These are phyloP conservation scores for Entelexis sorbosivorans DNA, from an alignment of 1,139 yeast species.

Conservation along the genomic window DNA sequence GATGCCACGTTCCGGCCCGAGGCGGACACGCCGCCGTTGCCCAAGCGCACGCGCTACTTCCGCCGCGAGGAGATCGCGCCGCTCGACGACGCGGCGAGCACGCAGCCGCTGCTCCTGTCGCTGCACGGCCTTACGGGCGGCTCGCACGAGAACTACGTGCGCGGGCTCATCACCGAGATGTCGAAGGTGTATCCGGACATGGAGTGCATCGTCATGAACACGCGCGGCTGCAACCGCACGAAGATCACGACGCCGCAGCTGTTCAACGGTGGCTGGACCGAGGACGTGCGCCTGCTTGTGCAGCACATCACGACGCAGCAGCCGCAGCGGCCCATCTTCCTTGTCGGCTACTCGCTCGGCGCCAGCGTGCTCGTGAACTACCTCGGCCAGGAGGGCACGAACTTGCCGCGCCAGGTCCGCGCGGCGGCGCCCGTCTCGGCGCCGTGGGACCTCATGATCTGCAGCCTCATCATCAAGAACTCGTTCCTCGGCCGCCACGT, in stretches of 20 bases:
- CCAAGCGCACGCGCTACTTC: slow-evolving; percentile 67
- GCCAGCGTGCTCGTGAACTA: slow-evolving; percentile 69
- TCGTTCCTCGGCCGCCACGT: slow-evolving; percentile 52
- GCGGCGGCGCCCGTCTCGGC: slow-evolving; percentile 62
- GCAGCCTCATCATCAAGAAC: slow-evolving; percentile 41
- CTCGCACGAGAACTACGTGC: slow-evolving; percentile 75
- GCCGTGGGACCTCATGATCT: slow-evolving; percentile 73
- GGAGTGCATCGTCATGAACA: slow-evolving; percentile 66
- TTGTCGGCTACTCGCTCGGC: slow-evolving; percentile 84
- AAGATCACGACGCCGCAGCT: slow-evolving; percentile 63
- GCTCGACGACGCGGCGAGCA: slow-evolving; percentile 27
- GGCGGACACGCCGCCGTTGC: slow-evolving; percentile 61
- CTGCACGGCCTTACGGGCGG: slow-evolving; percentile 90
- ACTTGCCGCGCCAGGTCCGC: slow-evolving; percentile 37
- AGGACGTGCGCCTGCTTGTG: slow-evolving; percentile 55
- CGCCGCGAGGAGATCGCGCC: slow-evolving; percentile 40
- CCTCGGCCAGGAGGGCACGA: slow-evolving; percentile 50
- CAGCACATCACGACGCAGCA: slow-evolving; percentile 42
- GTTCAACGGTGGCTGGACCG: slow-evolving; percentile 65
- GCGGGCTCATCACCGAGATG: slow-evolving; percentile 37
- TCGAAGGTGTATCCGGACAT: slow-evolving; percentile 28
- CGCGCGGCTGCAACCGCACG: slow-evolving; percentile 82
- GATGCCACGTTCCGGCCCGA: slow-evolving; percentile 47
- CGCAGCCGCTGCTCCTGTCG: slow-evolving; percentile 55
- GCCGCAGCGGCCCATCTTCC: slow-evolving; percentile 65